Evolutionary conservation across 2,329 filamentous ascomycete species (phyloP).

Genomic region (Colletotrichum sp.): DNA sequence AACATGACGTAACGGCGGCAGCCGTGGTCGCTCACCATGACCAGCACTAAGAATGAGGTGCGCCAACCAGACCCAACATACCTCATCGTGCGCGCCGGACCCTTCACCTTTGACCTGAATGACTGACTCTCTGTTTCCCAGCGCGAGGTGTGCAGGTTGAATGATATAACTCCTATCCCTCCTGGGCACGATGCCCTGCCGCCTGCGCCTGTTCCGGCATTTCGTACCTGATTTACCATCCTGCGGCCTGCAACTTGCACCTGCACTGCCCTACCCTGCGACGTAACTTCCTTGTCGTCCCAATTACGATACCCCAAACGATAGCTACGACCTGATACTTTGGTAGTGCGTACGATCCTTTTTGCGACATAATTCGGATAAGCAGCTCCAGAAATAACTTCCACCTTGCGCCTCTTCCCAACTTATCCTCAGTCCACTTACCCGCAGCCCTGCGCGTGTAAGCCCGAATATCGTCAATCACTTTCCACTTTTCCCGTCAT

Average conservation of each 20-base stretch:
- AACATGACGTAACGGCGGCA: conserved; percentile 16
- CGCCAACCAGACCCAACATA: background rate
- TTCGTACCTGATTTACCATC: background rate
- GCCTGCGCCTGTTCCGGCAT: background rate
- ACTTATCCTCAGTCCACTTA: background rate
- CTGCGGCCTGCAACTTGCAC: background rate
- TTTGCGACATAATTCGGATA: background rate
- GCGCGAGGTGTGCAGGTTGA: background rate
- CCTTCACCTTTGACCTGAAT: background rate
- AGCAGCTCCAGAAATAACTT: conserved; percentile 2
- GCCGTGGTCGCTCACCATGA: conserved; percentile 12
- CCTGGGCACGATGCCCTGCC: background rate
- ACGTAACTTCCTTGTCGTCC: background rate
- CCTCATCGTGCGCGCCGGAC: background rate
- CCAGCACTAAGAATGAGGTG: background rate
- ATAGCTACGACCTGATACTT: background rate
- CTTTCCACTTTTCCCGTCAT: background rate
- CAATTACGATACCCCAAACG: background rate
- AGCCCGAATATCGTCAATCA: background rate
- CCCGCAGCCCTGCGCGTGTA: background rate
- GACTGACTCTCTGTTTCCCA: background rate
- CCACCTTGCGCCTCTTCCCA: background rate
- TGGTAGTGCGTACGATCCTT: background rate
- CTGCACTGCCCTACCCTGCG: background rate
- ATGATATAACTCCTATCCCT: background rate